Evolutionary conservation across 2,329 filamentous ascomycete genomes (phyloP).

Genomic region (Cercospora sp.): DNA sequence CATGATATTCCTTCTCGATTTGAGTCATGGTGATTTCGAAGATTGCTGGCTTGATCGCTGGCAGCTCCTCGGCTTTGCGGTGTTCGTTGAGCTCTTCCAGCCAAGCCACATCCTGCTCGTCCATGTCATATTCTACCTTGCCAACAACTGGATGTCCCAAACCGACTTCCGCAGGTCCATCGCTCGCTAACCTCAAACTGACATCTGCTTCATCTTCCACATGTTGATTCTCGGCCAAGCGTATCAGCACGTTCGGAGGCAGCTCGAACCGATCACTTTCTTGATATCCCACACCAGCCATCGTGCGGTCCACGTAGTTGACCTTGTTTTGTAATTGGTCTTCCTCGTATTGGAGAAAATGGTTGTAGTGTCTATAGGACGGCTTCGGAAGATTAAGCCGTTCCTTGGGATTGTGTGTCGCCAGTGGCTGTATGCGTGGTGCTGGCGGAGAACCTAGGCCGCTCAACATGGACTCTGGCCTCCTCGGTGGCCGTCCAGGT

Average conservation of each 20-base stretch:
- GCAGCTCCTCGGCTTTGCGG: slow-evolving; percentile 71
- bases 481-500: slow-evolving; percentile 65
- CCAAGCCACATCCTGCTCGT: slow-evolving; percentile 98
- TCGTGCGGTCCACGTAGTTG: slow-evolving; percentile 91
- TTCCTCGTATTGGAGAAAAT: slow-evolving; percentile 79
- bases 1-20: slow-evolving; percentile 98
- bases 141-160: slow-evolving; percentile 59
- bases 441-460: slow-evolving; percentile 60
- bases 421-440: slow-evolving; percentile 71
- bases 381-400: slow-evolving; percentile 75
- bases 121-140: slow-evolving; percentile 98
- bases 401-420: slow-evolving; percentile 78
- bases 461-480: slow-evolving; percentile 61
- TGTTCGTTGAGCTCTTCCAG: slow-evolving; percentile 78
- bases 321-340: slow-evolving; percentile 75
- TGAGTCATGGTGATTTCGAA: slow-evolving; percentile 99
- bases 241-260: slow-evolving; percentile 69
- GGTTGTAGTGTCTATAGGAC: slow-evolving; percentile 72
- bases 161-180: slow-evolving; percentile 56
- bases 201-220: slow-evolving; percentile 64
- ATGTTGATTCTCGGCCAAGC: slow-evolving; percentile 61
- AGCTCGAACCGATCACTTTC: slow-evolving; percentile 87
- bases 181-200: slow-evolving; percentile 53
- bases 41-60: slow-evolving; percentile 84
- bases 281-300: slow-evolving; percentile 95